Evolutionary conservation across 805 yeast species (phyloP).

Genomic region (Ogataea methylovora): DNA sequence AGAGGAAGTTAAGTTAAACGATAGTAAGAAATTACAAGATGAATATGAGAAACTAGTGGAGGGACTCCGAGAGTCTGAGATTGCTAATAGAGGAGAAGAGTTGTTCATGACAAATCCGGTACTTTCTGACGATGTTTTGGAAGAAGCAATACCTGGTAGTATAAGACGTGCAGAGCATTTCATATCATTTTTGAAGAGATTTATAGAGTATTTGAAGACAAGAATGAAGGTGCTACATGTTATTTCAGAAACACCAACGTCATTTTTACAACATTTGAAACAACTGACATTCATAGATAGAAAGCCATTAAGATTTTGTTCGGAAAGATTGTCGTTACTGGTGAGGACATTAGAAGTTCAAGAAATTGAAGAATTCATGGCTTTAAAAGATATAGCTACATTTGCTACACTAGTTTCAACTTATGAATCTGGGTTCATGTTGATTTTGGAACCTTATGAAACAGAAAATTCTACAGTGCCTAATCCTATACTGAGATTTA

Average conservation of each 20-base stretch:
- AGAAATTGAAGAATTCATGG: slow-evolving; percentile 86
- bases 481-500: slow-evolving; percentile 86
- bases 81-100: slow-evolving; percentile 50
- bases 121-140: slow-evolving; percentile 73
- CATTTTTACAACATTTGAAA: slow-evolving; percentile 87
- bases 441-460: slow-evolving; percentile 93
- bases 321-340: slow-evolving; percentile 81
- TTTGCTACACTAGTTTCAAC: slow-evolving; percentile 96
- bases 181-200: slow-evolving; percentile 83
- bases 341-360: slow-evolving; percentile 84
- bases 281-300: slow-evolving; percentile 88
- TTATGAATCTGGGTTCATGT: slow-evolving; percentile 85
- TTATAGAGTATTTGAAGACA: slow-evolving; percentile 90
- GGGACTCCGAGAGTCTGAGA: slow-evolving; percentile 79
- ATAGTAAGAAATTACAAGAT: slow-evolving; percentile 74
- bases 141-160: slow-evolving; percentile 96
- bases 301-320: slow-evolving; percentile 86
- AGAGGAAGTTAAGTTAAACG: slow-evolving; percentile 77
- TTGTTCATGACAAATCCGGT: slow-evolving; percentile 82
- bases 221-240: slow-evolving; percentile 97
- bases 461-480: slow-evolving; percentile 93
- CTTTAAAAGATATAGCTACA: slow-evolving; percentile 91
- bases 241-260: slow-evolving; percentile 93
- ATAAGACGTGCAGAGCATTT: slow-evolving; percentile 96
- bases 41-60: slow-evolving; percentile 89